Evolutionary conservation across 139 green algal species (phyloP).

Genomic region (Pleodorina starrii): DNA sequence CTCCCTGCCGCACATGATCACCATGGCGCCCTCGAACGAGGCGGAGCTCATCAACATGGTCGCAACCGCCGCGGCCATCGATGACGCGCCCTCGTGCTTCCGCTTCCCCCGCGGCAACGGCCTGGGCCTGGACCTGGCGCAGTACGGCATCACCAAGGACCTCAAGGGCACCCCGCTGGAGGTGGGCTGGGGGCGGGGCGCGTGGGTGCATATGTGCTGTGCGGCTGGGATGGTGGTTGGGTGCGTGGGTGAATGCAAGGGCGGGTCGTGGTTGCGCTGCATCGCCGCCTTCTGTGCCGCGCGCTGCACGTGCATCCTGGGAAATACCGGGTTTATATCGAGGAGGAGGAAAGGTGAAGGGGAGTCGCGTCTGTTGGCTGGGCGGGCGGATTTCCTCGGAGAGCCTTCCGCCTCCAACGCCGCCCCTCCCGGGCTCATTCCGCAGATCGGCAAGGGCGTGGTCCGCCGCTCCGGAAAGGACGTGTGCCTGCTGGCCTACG

Average conservation of each 20-base stretch:
- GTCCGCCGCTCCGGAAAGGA: constrained; percentile 91
- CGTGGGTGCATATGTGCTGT: too few species aligned
- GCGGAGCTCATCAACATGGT: constrained; percentile 96
- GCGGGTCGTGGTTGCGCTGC: too few species aligned
- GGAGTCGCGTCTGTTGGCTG: too few species aligned
- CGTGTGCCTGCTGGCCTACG: constrained; percentile 94
- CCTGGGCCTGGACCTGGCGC: constrained; percentile 92
- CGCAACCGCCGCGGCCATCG: constrained; percentile 92
- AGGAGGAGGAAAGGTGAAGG: background rate
- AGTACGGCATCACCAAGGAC: constrained; percentile 78
- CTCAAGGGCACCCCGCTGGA: constrained; percentile 92
- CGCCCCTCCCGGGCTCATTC: background rate
- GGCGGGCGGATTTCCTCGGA: too few species aligned
- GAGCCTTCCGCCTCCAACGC: background rate
- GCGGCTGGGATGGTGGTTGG: too few species aligned
- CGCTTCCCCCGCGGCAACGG: constrained; percentile 96
- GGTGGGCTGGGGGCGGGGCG: constrained; percentile 49
- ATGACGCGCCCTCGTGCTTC: constrained; percentile 95
- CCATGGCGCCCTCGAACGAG: constrained; percentile 97
- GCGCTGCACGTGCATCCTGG: too few species aligned
- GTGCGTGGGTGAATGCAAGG: too few species aligned
- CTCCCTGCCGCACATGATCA: constrained; percentile 96
- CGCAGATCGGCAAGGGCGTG: constrained; percentile 89
- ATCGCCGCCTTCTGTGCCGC: too few species aligned
- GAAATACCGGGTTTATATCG: too few species aligned